Evolutionary conservation across 768 basidiomycete genomes (phyloP).

Genomic region (Boletellus emodensis): DNA sequence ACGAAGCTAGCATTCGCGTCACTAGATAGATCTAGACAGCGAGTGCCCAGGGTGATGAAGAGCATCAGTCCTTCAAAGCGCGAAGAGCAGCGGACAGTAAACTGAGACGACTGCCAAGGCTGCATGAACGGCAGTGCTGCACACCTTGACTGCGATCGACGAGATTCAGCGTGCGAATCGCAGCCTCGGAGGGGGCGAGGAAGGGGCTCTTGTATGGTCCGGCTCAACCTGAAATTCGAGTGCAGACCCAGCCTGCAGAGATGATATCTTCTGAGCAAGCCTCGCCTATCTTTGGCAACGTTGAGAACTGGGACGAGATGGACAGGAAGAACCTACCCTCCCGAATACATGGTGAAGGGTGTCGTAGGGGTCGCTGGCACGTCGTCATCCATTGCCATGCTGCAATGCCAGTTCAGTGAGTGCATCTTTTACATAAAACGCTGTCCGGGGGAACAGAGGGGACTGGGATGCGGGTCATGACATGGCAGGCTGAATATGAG

Average conservation of each 20-base stretch:
- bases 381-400: conserved; percentile 51
- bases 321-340: conserved; percentile 41
- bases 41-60: not conserved
- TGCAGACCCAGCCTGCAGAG: conserved; percentile 73
- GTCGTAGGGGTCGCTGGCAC: too few species aligned
- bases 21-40: conserved; percentile 45
- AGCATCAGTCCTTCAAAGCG: conserved; percentile 1
- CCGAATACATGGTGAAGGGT: conserved; percentile 77
- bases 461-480: not conserved
- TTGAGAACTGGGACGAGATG: not conserved
- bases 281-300: conserved; percentile 55
- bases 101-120: conserved; percentile 67
- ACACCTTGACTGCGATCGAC: conserved; percentile 80
- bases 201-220: conserved; percentile 75
- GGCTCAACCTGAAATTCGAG: conserved; percentile 66
- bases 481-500: conserved; percentile 16
- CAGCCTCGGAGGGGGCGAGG: conserved; percentile 78
- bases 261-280: conserved; percentile 80
- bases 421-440: not conserved
- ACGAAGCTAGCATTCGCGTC: conserved; percentile 54
- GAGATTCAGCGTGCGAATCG: conserved; percentile 71
- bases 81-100: not conserved
- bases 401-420: not conserved
- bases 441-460: conserved; percentile 4
- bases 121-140: conserved; percentile 77